Base-by-base conservation (phyloP, 306 rosid genomes). In the Inga laurina region DNA sequence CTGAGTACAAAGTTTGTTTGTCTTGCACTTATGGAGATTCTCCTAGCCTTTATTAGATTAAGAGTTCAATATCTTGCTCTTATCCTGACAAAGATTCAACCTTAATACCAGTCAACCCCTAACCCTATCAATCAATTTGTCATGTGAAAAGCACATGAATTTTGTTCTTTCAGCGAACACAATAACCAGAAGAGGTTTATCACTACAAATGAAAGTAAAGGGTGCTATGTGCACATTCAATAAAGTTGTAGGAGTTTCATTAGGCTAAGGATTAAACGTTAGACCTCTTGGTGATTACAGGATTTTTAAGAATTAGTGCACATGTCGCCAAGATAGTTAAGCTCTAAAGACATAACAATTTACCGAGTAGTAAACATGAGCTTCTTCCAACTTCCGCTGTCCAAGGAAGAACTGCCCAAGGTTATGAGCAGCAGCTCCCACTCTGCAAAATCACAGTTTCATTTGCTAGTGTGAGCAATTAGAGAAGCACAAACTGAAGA, bases 391-490 rank as follows among this genome's bases (percentile, higher is more conserved):
- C 90, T 90, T 89, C 84, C 88, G 77, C 85, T 85, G 98, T 48
- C 85, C 92, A 45, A 92, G 86, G 88, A 89, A 95, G 85, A 91
- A 93, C 85, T 92, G 97, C 35, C 96, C 99, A 72, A 95, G 91
- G 89, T 95, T 95, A 89, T 93, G 99, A 84, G 83, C 81, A 77
- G 99, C 96, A 82, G 90, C 87, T 61, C 89, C 96, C 83, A 95
- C 92, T 69, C 99, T 95, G 86, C 49, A 89, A 22, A 77, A 85
- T 76, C 65, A 83, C 27, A 84, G 78, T 69, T 83, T 59, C 79
- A 35, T 71, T 61, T 37, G 79, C 74, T 46, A 41, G 57, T 19
- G 70, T 74, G 81, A 78, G 77, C 24, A 27, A 62, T 43, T n/a
- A 49, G 54, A n/a, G 57, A 61, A 22, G 41, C 65, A 77, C 51